Evolutionary conservation across 495 filamentous ascomycete species (phyloP), one percentile per base, ranked within the genome.

Genomic region (Trichoderma orchidacearum): DNA sequence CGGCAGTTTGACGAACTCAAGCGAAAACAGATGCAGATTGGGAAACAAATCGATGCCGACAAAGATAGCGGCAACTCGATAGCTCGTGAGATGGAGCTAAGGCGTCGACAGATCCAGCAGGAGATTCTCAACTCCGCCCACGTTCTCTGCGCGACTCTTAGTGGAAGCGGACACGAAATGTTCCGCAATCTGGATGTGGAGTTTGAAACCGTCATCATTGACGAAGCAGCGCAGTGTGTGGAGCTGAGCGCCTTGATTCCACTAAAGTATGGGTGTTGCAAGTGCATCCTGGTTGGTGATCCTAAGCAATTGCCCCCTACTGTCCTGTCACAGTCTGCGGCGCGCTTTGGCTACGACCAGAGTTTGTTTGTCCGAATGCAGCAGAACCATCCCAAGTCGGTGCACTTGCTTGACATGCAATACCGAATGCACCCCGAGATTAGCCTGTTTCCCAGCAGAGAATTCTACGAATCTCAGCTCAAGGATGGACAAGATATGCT

Each of bases 391-490:
- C 85, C 89, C 1, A 74, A 84, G 36, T 85, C 94, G 61, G 85
- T 98, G n/a, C 92, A 97, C 70, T 77, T 98, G 32, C 81, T 98
- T 21, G 92, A 96, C 69, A 90, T 84, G 31, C 93, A 98, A 64
- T 98, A 98, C 66, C 93, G 93, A 72, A 98, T 98, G 93, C 93
- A 98, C 72, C 93, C 93, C 0, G 86, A 89, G 58, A 98, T 98
- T 67, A 94, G 88, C 67, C 63, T 64, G 31, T 98, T 95, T 69
- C 93, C 93, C 0, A 95, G 90, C 67, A 70, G 78, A 57, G 84
- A 90, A 34, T 98, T 98, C 72, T 98, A 98, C 69, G 88, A 96
- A 63, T 82, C 85, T 21, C 80, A 82, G 55, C 82, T 98, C 21
- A 70, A 89, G 56, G 90, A 98, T 70, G 93, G 93, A 25, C 75